Evolutionary conservation across 1,284 basidiomycete species (phyloP).

Genomic region (Xerocomus amazonicus): DNA sequence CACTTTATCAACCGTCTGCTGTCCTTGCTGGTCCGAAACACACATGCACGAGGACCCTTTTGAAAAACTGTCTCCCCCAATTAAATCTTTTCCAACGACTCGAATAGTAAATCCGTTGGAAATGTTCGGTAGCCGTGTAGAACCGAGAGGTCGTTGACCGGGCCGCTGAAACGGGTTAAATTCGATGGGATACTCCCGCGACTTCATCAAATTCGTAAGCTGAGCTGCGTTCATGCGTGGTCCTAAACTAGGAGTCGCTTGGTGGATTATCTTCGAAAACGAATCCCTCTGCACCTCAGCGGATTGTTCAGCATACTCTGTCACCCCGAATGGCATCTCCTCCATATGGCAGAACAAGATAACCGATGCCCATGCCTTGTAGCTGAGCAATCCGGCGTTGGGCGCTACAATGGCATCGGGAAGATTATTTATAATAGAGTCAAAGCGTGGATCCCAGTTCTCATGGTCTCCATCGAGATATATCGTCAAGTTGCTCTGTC

Average conservation of each 20-base stretch:
- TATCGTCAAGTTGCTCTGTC: conserved; percentile 32
- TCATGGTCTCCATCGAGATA: conserved; percentile 32
- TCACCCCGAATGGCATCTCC: conserved; percentile 38
- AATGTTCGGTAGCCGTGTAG: conserved; percentile 34
- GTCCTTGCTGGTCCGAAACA: conserved; percentile 3
- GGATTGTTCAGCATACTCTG: conserved; percentile 42
- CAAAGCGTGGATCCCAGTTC: conserved; percentile 32
- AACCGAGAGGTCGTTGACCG: conserved; percentile 34
- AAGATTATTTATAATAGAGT: conserved; percentile 12
- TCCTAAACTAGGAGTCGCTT: conserved; percentile 21
- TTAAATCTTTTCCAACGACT: conserved; percentile 26
- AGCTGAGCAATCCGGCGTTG: conserved; percentile 40
- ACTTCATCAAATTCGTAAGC: conserved; percentile 23
- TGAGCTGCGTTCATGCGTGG: conserved; percentile 23
- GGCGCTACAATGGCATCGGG: conserved; percentile 38
- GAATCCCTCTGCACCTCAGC: conserved; percentile 32
- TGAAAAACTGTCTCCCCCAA: background rate
- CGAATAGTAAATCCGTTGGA: conserved; percentile 39
- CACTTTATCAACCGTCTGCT: conserved; percentile 13
- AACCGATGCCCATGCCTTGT: conserved; percentile 35
- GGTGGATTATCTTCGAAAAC: conserved; percentile 28
- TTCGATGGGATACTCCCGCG: conserved; percentile 32
- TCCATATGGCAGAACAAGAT: conserved; percentile 30
- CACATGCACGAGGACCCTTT: background rate
- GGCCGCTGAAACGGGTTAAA: conserved; percentile 40